Percentiles rank a stretch among this genome's conserved stretches.
These are phyloP conservation scores for Camellia japonica DNA, from an alignment of 148 eudicot species.

Conservation along the genomic window DNA sequence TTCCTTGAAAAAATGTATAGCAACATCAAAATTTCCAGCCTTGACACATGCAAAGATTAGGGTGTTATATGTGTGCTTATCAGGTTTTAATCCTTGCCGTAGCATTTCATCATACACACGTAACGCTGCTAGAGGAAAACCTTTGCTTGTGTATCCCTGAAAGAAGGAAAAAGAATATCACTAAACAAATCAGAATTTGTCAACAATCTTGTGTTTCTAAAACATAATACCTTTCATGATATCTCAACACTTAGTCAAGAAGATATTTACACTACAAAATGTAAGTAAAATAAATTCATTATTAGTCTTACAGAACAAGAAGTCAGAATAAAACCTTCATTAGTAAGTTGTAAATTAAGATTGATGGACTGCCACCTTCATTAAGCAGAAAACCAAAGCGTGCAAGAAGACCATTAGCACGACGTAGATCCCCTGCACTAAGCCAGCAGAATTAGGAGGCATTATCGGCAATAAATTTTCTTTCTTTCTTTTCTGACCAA, in stretches of 20 bases:
- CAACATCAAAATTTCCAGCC: constrained; percentile 43
- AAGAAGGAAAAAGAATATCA: background rate
- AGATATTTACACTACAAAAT: constrained; percentile 1
- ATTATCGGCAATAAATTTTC: background rate
- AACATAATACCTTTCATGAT: background rate
- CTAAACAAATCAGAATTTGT: background rate
- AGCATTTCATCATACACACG: constrained; percentile 51
- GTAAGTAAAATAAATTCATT: background rate
- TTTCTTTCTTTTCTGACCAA: background rate
- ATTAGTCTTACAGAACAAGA: background rate
- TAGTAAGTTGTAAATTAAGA: constrained; percentile 55
- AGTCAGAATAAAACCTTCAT: constrained; percentile 51
- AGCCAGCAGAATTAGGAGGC: constrained; percentile 20
- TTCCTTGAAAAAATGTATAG: constrained; percentile 50
- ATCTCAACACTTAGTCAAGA: background rate
- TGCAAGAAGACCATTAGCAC: constrained; percentile 79
- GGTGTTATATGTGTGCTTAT: constrained; percentile 62
- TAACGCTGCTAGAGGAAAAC: constrained; percentile 52
- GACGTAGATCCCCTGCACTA: constrained; percentile 78
- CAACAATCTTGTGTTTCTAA: background rate
- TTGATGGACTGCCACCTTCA: constrained; percentile 48
- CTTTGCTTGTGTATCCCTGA: constrained; percentile 59
- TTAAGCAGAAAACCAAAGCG: constrained; percentile 54
- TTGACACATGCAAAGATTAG: constrained; percentile 61
- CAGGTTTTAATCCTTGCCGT: constrained; percentile 55